Evolutionary conservation across 306 rosid genomes (phyloP), one percentile per base, ranked within the genome.

Genomic region (Dryas octopetala): DNA sequence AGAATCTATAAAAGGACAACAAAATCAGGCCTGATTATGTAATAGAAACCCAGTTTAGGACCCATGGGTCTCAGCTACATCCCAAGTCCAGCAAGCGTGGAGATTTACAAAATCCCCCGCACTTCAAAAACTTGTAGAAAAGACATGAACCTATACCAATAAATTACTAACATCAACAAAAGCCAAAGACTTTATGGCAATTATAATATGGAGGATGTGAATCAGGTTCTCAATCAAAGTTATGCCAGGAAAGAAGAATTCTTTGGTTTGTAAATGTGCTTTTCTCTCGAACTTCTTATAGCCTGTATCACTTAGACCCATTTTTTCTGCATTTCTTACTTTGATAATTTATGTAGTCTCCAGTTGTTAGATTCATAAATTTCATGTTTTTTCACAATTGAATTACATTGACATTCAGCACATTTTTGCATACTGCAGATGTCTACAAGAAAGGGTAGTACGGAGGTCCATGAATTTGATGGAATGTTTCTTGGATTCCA

Each of bases 391-490:
- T 69, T 40, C n/a, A 4, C 19, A 41, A 17, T 3, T 49, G 50
- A 53, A 45, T 70, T 15, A 74, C 44, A 12, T 28, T 75, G 77
- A 66, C 63, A 43, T 73, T 57, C 61, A 68, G 66, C 64, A 17
- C 23, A 62, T 73, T 32, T 83, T 68, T 79, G 15, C 63, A 8
- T 70, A 51, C 16, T 77, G 28, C 91, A 94, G 98, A 91, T 90
- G 96, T 81, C 60, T 83, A 87, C 98, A 14, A 86, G 98, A 79
- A 94, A 48, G 87, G 93, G 93, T 73, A 94, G 97, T 79, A 94
- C 97, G 5, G 97, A 91, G 0, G 81, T 94, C 55, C 98, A 94
- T 63, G 97, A 94, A 83, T 90, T 94, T 32, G 93, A 87, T 5
- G 98, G 95, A 62, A 83, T 5, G 57, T 91, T 94, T 90, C 89